phyloP scores from a whole-genome alignment of 768 basidiomycete species.

The Russula brevipes region DNA sequence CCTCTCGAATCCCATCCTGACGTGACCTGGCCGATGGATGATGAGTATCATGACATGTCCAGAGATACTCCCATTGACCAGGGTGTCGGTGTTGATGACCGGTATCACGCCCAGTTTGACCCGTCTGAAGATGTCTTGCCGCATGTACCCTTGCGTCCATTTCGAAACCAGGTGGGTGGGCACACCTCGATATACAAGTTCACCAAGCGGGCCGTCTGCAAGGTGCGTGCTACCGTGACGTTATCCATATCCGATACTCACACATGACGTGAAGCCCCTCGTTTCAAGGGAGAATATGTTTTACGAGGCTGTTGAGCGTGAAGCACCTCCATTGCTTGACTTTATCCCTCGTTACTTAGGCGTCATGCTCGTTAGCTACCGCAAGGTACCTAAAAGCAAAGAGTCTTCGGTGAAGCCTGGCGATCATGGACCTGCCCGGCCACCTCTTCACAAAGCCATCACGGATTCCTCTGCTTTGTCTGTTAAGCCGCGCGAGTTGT shows the following conservation, averaged over 20 bases:
- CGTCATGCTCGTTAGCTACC: conserved; percentile 97
- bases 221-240: conserved; percentile 53
- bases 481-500: not conserved
- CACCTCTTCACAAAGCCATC: conserved; percentile 29
- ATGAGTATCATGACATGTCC: conserved; percentile 30
- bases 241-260: not conserved
- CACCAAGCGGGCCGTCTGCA: conserved; percentile 95
- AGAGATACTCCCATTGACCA: conserved; percentile 14
- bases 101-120: conserved; percentile 38
- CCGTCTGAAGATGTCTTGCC: conserved; percentile 59
- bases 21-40: conserved; percentile 32
- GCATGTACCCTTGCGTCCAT: conserved; percentile 90
- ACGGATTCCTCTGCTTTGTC: conserved; percentile 26
- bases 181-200: conserved; percentile 98
- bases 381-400: conserved; percentile 48
- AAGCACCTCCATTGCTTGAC: conserved; percentile 84
- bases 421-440: conserved; percentile 26
- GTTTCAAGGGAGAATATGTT: conserved; percentile 96
- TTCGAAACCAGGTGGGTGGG: conserved; percentile 96
- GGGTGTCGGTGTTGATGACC: conserved; percentile 28
- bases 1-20: conserved; percentile 32
- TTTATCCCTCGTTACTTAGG: conserved; percentile 98
- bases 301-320: conserved; percentile 93
- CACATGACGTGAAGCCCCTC: conserved; percentile 57
- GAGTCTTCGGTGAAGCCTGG: conserved; percentile 18